These are phyloP conservation scores for Trichoderma simmonsii DNA, from an alignment of 2,329 filamentous ascomycete genomes.

Conservation along the genomic window DNA sequence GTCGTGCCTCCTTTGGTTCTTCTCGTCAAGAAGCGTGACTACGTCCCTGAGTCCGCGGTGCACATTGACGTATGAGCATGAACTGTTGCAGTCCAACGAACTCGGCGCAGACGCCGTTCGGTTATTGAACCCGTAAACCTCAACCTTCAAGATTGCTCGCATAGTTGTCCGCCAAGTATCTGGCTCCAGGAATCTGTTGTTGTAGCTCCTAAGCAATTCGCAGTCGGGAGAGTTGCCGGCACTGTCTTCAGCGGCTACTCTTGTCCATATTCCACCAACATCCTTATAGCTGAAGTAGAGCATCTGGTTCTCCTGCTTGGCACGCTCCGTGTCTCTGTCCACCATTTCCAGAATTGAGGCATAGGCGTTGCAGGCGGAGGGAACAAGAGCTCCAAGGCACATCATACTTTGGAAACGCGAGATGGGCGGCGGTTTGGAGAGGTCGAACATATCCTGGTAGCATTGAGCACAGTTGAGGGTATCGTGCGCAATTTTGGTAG, in stretches of 20 bases:
- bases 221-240: conserved; percentile 25
- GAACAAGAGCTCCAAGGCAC: conserved; percentile 56
- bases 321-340: conserved; percentile 48
- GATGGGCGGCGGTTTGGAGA: conserved; percentile 39
- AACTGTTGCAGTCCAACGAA: conserved; percentile 9
- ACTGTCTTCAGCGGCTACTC: conserved; percentile 25
- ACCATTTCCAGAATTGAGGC: conserved; percentile 52
- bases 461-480: conserved; percentile 52
- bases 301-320: conserved; percentile 40
- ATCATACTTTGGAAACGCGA: conserved; percentile 57
- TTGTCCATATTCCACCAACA: conserved; percentile 50
- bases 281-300: conserved; percentile 45
- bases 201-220: conserved; percentile 29
- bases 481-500: conserved; percentile 48
- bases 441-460: conserved; percentile 38
- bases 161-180: conserved; percentile 53
- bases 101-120: not conserved
- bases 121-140: conserved; percentile 52
- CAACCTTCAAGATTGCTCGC: conserved; percentile 52
- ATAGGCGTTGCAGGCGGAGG: conserved; percentile 57
- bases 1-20: conserved; percentile 47
- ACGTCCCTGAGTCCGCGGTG: conserved; percentile 55
- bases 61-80: conserved; percentile 21
- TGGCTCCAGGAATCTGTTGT: conserved; percentile 48
- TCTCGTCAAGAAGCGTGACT: conserved; percentile 50